Percentiles rank a stretch among this genome's conserved stretches.
Evolutionary conservation across 1,284 basidiomycete species (phyloP).

Genomic region (Irpex sp.): DNA sequence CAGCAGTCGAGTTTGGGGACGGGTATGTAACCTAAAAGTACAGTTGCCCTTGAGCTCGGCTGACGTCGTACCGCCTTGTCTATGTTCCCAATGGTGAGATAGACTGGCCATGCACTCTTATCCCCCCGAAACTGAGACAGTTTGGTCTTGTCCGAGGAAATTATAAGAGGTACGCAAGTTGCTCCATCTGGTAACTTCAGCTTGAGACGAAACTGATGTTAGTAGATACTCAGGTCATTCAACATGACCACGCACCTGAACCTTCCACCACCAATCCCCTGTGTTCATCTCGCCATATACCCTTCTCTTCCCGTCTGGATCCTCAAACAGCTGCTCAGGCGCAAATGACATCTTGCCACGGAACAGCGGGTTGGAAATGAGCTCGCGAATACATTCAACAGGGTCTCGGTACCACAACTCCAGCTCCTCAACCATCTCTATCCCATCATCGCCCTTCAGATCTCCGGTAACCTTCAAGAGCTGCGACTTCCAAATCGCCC

Average conservation of each 20-base stretch:
- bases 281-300: constrained; percentile 21
- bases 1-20: constrained; percentile 20
- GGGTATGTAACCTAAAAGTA: constrained; percentile 28
- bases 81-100: constrained; percentile 25
- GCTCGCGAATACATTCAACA: constrained; percentile 25
- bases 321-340: constrained; percentile 20
- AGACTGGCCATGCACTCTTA: constrained; percentile 23
- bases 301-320: constrained; percentile 8
- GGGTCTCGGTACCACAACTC: constrained; percentile 30
- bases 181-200: constrained; percentile 13
- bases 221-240: too few species aligned
- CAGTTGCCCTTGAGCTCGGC: constrained; percentile 14
- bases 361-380: constrained; percentile 28
- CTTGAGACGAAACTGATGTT: constrained; percentile 3
- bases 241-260: constrained; percentile 18
- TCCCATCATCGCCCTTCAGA: constrained; percentile 11
- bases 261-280: constrained; percentile 25
- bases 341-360: constrained; percentile 20
- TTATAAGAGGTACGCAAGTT: constrained; percentile 19
- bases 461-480: constrained; percentile 17
- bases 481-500: constrained; percentile 20
- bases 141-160: constrained; percentile 20
- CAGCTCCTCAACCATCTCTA: constrained; percentile 15
- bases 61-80: constrained; percentile 17
- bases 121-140: constrained; percentile 20